Base-by-base conservation (phyloP, 2,329 filamentous ascomycete genomes). In the Fusarium cyanostomum region DNA sequence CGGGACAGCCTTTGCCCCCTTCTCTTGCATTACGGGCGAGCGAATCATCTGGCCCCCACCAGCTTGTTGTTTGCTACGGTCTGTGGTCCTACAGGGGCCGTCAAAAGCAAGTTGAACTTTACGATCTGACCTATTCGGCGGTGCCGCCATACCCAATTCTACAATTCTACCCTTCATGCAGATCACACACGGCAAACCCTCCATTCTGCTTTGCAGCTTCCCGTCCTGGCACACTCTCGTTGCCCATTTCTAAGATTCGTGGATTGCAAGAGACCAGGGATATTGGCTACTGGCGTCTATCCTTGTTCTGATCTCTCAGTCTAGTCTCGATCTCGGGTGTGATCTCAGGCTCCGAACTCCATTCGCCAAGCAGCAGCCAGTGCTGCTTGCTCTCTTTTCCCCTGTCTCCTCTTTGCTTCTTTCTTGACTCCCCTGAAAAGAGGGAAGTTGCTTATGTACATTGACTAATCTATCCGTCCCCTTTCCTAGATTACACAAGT, bases 121-220 rank as follows among this genome's bases (percentile, higher is more conserved):
- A 34, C 46, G 13, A 39, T 50, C 34, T 8, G 27, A 34, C 27
- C 21, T 16, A 37, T 35, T 31, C 45, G 21, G 45, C 12, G 27
- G 11, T 48, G 45, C 46, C 51, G 34, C 55, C 51, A 56, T 56
- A 41, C 59, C 56, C 51, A 46, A 62, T 52, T 15, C 41, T 38
- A 31, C 46, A 12, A n/a, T n/a, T n/a, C n/a, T n/a, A n/a, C n/a
- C n/a, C 45, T 46, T 34, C 55, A 28, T 62, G 59, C 59, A 51
- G 45, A 31, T 51, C 18, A 4, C 41, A 34, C 45, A 38, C 51
- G 28, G 24, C 6, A 33, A 12, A 15, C n/a, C 21, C 21, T 48
- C 44, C 44, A 48, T 33, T 26, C 38, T 31, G 18, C 21, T 45
- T 26, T 13, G 30, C 39, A 26, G 27, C 18, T 11, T 27, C 13